Conservation (phyloP, 2,329 filamentous ascomycete genomes). For the Ophiocordyceps polyrhachis-furcata region DNA sequence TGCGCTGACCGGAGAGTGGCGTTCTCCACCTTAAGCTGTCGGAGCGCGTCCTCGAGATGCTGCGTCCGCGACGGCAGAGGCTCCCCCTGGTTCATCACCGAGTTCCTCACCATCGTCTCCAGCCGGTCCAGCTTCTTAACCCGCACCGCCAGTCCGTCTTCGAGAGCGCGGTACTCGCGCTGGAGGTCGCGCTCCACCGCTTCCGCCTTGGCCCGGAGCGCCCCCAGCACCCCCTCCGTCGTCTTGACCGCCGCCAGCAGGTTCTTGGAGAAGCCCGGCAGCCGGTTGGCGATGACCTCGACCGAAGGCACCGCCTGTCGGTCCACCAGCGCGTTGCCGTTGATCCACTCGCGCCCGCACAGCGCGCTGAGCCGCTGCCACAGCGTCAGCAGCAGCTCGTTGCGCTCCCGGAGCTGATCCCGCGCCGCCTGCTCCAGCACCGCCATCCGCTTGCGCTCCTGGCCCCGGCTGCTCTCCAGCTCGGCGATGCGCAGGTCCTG, state of each 20-base stretch:
- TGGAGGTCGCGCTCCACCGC: constrained; percentile 76
- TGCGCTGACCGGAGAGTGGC: constrained; percentile 48
- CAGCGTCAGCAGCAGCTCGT: constrained; percentile 68
- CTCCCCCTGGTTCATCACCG: constrained; percentile 28
- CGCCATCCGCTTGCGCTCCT: constrained; percentile 60
- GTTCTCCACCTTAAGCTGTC: constrained; percentile 45
- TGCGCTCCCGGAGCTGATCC: constrained; percentile 77
- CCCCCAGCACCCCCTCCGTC: constrained; percentile 60
- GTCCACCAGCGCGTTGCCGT: constrained; percentile 76
- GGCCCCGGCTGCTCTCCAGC: constrained; percentile 59
- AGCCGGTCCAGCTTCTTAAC: constrained; percentile 75
- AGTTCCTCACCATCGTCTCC: constrained; percentile 58
- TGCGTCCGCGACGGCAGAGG: constrained; percentile 26
- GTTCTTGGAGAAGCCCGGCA: constrained; percentile 81
- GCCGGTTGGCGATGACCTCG: constrained; percentile 68
- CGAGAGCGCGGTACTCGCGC: constrained; percentile 75
- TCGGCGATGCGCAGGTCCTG: constrained; percentile 74
- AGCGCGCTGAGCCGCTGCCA: constrained; percentile 78
- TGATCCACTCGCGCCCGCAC: constrained; percentile 82
- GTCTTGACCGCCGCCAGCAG: constrained; percentile 72
- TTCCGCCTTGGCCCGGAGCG: constrained; percentile 65
- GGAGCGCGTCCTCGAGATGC: constrained; percentile 41
- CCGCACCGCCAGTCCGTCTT: constrained; percentile 60
- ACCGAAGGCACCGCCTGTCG: constrained; percentile 66
- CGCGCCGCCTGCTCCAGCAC: constrained; percentile 63